Evolutionary conservation across 148 eudicot genomes (phyloP).

Genomic region (Camellia granthamiana): DNA sequence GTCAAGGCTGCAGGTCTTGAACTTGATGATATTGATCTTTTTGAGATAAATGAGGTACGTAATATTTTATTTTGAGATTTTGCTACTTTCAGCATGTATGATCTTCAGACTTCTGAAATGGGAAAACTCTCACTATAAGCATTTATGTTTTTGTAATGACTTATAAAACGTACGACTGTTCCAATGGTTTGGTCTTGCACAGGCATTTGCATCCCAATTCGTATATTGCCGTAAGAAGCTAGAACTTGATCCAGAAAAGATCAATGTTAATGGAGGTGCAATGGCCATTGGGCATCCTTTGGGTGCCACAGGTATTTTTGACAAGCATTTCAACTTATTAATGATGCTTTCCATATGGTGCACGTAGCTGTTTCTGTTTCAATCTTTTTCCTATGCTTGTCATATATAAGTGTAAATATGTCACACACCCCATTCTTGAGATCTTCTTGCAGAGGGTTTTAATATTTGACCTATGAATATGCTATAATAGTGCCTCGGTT

Average conservation of each 20-base stretch:
- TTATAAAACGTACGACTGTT: not conserved
- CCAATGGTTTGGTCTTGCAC: constrained; percentile 17
- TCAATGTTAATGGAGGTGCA: constrained; percentile 99
- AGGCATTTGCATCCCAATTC: constrained; percentile 98
- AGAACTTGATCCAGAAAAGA: constrained; percentile 80
- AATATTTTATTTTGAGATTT: not conserved
- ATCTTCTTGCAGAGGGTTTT: too few species aligned
- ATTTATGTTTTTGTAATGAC: not conserved
- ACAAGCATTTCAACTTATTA: too few species aligned
- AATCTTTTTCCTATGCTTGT: too few species aligned
- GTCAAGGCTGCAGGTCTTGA: constrained; percentile 92
- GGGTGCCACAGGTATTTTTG: constrained; percentile 87
- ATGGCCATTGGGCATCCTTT: constrained; percentile 97
- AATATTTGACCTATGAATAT: too few species aligned
- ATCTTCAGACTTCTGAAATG: too few species aligned
- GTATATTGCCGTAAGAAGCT: constrained; percentile 90
- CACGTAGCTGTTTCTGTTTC: not conserved
- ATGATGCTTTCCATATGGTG: not conserved
- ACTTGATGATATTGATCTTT: constrained; percentile 79
- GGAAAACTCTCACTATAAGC: not conserved
- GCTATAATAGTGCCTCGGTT: too few species aligned
- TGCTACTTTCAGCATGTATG: too few species aligned
- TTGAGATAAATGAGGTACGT: constrained; percentile 87
- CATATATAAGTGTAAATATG: too few species aligned
- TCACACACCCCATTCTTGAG: too few species aligned